Base-by-base conservation (phyloP, 352 stramenopile species). In the Phytophthora cajani region DNA sequence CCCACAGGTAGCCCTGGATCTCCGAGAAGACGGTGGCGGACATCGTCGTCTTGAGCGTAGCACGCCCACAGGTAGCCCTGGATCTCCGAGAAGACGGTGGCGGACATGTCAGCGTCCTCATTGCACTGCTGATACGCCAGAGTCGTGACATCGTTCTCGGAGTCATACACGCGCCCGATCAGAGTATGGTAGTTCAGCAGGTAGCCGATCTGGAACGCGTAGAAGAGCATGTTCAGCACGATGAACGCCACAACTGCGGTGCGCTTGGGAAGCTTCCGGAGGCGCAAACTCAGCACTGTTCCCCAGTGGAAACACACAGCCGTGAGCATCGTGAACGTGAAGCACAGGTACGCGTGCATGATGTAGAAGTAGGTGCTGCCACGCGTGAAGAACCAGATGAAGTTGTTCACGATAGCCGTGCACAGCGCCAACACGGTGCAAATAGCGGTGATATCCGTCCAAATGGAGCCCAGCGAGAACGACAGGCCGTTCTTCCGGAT, bases 311-410 rank as follows among this genome's bases (percentile, higher is more conserved):
- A 95, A 66, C 88, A 95, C 61, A 97, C 89, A 4, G 88, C 87
- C 19, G 84, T 90, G 21, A 97, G 77, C 89, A 97, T 97, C 58
- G 89, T 97, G 57, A 95, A 97, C 23, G 88, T 94, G 64, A 97
- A 90, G 75, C 88, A 95, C 49, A 93, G 54, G 40, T 91, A 90
- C 42, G 88, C 72, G 11, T 87, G 79, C 55, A 88, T 90, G 40
- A 96, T 81, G 77, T 95, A 95, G 53, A 95, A 96, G 72, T 92
- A 96, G 19, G 82, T 72, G 62, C 78, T 90, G 30, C 84, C 79
- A 44, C 83, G 83, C 33, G 64, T 61, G 46, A 95, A 85, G 40
- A 85, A 76, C 89, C 89, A 96, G n/a, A 93, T 66, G 10, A 93
- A 73, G 65, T 96, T 96, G 85, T 95, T 95, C 42, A 95, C 58